Percentiles rank a stretch among this genome's conserved stretches.
These are phyloP conservation scores for Microbotryum intermedium DNA, from an alignment of 1,284 basidiomycete species.

Conservation along the genomic window DNA sequence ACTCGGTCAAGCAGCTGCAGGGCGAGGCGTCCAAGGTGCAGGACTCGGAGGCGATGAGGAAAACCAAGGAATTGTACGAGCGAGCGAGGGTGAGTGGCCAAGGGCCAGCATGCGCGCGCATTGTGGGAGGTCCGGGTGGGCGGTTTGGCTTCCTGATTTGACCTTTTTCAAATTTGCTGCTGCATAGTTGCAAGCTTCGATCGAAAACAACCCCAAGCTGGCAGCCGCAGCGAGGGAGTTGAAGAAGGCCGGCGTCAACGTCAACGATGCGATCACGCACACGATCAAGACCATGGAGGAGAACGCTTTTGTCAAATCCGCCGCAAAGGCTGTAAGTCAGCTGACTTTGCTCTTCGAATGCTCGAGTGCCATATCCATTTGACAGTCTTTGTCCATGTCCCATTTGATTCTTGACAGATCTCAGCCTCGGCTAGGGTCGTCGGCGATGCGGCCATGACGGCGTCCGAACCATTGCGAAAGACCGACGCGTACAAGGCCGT, in stretches of 20 bases:
- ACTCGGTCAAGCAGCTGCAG: constrained; percentile 92
- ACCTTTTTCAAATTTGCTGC: neutral
- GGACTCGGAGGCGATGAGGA: constrained; percentile 94
- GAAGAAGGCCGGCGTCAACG: constrained; percentile 77
- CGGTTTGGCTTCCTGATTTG: neutral
- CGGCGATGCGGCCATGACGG: constrained; percentile 47
- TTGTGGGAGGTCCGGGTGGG: no score
- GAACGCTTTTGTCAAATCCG: constrained; percentile 78
- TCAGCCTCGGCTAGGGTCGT: constrained; percentile 19
- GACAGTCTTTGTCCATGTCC: constrained; percentile 5
- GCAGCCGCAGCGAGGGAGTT: constrained; percentile 86
- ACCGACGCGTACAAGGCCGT: constrained; percentile 90
- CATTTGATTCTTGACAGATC: neutral
- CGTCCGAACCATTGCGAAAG: constrained; percentile 87
- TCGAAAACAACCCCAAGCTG: constrained; percentile 90
- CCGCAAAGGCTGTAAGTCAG: constrained; percentile 36
- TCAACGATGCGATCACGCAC: constrained; percentile 85
- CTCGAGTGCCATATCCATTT: neutral
- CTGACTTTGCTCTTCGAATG: neutral
- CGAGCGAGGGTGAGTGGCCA: constrained; percentile 65
- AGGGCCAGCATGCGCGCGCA: no score
- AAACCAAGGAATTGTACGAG: constrained; percentile 82
- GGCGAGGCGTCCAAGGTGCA: constrained; percentile 96
- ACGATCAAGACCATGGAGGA: constrained; percentile 89
- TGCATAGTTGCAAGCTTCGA: constrained; percentile 72